Evolutionary conservation across 106 monocot species (phyloP).

Genomic region (Chionographis japonica): DNA sequence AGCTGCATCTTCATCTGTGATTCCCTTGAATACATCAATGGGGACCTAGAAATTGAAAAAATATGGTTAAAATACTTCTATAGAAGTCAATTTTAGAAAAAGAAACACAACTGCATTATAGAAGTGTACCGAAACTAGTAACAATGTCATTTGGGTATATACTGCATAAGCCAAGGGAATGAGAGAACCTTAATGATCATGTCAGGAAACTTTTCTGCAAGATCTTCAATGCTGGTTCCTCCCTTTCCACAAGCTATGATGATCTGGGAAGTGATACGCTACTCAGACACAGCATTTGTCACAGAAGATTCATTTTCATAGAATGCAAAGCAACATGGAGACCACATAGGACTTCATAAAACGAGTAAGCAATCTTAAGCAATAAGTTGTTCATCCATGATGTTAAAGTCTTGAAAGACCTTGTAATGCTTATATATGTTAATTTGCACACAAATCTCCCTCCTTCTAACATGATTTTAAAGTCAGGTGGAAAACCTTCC

Average conservation of each 20-base stretch:
- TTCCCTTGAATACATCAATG: constrained; percentile 92
- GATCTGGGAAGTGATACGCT: constrained; percentile 44
- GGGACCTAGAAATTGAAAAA: constrained; percentile 57
- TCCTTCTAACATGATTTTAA: no score
- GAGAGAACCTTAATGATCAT: constrained; percentile 89
- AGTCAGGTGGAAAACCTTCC: no score
- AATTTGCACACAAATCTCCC: no score
- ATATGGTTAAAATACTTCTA: constrained; percentile 3
- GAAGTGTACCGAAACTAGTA: no score
- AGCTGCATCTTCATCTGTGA: constrained; percentile 95
- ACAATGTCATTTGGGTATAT: no score
- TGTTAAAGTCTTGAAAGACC: no score
- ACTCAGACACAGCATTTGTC: background rate
- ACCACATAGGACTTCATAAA: no score
- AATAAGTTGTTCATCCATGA: background rate
- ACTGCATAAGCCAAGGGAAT: background rate
- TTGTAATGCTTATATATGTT: no score
- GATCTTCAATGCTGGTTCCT: constrained; percentile 98
- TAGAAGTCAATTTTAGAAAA: background rate
- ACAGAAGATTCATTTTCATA: background rate
- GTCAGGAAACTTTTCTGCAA: constrained; percentile 96
- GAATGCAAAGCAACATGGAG: no score
- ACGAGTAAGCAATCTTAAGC: background rate
- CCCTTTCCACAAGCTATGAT: constrained; percentile 92
- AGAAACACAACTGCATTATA: background rate